Conservation (phyloP, 2,329 filamentous ascomycete species). For the Cadophora sp. region DNA sequence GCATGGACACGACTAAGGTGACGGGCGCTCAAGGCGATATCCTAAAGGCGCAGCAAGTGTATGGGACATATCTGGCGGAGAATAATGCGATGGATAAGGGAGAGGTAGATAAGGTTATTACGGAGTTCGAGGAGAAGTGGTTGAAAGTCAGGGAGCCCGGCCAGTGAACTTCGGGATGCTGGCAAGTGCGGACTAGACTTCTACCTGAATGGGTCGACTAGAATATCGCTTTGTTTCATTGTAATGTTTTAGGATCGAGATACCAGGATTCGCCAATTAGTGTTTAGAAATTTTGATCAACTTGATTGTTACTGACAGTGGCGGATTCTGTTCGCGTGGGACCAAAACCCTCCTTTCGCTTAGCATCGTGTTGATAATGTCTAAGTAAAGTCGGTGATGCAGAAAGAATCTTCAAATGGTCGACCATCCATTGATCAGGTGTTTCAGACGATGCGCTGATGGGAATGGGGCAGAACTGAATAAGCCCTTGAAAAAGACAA, state of each 20-base stretch:
- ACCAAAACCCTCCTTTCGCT: too few relatives aligned
- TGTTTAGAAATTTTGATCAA: too few relatives aligned
- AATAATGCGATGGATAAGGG: conserved; percentile 15
- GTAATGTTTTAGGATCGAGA: background rate
- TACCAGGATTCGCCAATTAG: too few relatives aligned
- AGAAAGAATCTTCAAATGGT: too few relatives aligned
- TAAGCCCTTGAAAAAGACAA: too few relatives aligned
- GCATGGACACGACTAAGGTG: background rate
- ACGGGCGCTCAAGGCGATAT: background rate
- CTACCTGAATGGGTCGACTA: background rate
- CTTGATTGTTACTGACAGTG: too few relatives aligned
- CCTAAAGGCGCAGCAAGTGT: background rate
- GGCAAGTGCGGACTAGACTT: background rate
- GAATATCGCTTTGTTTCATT: background rate
- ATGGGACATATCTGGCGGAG: background rate
- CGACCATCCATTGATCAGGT: too few relatives aligned
- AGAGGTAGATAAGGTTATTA: conserved; percentile 18
- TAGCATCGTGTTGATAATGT: background rate
- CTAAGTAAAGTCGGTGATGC: background rate
- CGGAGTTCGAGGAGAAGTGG: conserved; percentile 23
- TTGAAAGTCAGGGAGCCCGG: conserved; percentile 16
- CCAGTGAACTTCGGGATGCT: background rate
- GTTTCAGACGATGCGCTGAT: too few relatives aligned
- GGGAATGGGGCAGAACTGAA: too few relatives aligned
- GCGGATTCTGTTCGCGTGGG: too few relatives aligned